A percentile compares a stretch with the other conserved stretches of the same genome.
phyloP scores from a whole-genome alignment of 495 filamentous ascomycete species.

The Trichoderma parareesei region DNA sequence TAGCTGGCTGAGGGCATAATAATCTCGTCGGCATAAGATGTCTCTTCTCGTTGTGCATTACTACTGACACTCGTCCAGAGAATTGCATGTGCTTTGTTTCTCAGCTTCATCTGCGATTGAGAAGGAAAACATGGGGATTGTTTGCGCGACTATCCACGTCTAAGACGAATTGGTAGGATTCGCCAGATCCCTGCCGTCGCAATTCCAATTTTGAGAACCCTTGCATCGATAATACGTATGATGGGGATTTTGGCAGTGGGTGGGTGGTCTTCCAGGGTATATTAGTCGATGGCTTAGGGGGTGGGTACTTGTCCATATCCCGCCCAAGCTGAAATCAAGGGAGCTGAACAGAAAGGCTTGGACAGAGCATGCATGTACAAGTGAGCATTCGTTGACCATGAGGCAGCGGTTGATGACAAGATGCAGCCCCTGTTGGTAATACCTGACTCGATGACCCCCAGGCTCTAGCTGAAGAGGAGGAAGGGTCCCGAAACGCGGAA shows the following conservation, averaged over 20 bases:
- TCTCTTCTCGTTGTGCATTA: neutral
- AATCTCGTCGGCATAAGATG: neutral
- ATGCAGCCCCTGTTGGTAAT: neutral
- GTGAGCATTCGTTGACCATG: neutral
- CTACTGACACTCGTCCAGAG: too few relatives aligned
- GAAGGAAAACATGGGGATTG: too few relatives aligned
- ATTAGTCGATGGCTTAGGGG: neutral
- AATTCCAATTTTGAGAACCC: neutral
- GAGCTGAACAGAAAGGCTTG: neutral
- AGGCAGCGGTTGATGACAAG: neutral
- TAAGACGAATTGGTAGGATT: neutral
- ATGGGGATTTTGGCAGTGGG: neutral
- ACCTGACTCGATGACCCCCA: neutral
- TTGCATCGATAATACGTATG: neutral
- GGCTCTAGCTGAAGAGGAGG: neutral
- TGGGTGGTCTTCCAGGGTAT: neutral
- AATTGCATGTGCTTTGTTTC: neutral
- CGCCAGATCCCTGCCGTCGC: neutral
- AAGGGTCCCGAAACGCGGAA: neutral
- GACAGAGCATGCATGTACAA: neutral
- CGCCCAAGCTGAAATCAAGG: neutral
- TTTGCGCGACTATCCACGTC: neutral
- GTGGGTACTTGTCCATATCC: neutral
- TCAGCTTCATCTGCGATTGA: too few relatives aligned
- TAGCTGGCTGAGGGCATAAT: neutral